These are phyloP conservation scores for Salvia splendens DNA, from an alignment of 257 asterid genomes.

Conservation along the genomic window DNA sequence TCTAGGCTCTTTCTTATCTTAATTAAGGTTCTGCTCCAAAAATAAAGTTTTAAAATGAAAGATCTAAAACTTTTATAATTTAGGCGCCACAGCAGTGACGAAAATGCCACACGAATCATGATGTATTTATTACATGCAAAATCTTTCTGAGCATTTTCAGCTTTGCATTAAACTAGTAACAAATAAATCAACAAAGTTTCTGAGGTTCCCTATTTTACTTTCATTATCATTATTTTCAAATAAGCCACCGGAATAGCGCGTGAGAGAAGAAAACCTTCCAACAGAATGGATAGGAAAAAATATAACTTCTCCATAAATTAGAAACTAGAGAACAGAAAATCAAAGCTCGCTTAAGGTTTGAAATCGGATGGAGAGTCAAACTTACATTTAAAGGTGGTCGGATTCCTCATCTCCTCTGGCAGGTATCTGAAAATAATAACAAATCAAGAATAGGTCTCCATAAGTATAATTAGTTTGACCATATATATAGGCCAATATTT, in stretches of 20 bases:
- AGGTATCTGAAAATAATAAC: slow-evolving; percentile 58
- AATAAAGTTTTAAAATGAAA: neutral
- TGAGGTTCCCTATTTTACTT: neutral
- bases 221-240: neutral
- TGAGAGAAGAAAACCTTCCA: neutral
- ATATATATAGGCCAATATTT: neutral
- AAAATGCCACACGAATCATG: slow-evolving; percentile 6
- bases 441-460: slow-evolving; percentile 13
- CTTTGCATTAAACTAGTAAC: neutral
- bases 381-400: slow-evolving; percentile 81
- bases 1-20: neutral
- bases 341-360: neutral
- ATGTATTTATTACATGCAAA: neutral
- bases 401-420: slow-evolving; percentile 95
- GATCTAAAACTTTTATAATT: slow-evolving; percentile 15
- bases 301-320: neutral
- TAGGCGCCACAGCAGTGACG: neutral
- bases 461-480: neutral
- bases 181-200: neutral
- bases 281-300: slow-evolving; percentile 7
- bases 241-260: neutral
- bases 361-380: slow-evolving; percentile 18
- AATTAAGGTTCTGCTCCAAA: slow-evolving; percentile 8
- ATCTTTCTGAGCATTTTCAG: slow-evolving; percentile 12
- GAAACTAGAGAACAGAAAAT: neutral